These are phyloP conservation scores for Kuraishia hungarica DNA, from an alignment of 805 yeast genomes.

Conservation along the genomic window DNA sequence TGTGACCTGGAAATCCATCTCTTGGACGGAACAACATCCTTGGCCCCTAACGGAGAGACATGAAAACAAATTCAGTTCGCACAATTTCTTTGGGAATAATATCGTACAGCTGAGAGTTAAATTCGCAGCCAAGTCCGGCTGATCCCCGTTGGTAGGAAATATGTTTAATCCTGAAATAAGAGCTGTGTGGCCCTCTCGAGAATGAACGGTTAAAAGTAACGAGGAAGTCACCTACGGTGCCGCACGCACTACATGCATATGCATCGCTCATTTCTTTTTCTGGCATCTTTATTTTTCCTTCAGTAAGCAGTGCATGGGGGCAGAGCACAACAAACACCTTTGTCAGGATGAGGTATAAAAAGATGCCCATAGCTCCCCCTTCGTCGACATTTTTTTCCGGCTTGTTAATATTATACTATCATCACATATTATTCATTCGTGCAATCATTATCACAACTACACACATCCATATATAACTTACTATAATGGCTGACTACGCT, in stretches of 20 bases:
- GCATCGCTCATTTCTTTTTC: not conserved
- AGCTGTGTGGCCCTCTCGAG: not conserved
- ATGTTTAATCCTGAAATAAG: not conserved
- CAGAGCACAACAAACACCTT: not conserved
- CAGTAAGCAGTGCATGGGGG: not conserved
- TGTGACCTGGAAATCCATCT: not conserved
- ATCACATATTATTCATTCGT: not conserved
- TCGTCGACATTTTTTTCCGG: not conserved
- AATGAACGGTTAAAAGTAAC: not conserved
- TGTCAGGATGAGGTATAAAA: not conserved
- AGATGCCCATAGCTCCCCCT: not conserved
- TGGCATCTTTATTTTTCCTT: not conserved
- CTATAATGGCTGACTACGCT: constrained; percentile 11
- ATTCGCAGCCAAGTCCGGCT: no score
- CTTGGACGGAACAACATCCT: not conserved
- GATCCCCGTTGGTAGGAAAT: no score
- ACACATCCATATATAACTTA: not conserved
- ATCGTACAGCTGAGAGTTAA: no score
- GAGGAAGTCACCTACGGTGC: not conserved
- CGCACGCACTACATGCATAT: not conserved
- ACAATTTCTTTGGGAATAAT: no score
- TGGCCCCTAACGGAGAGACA: not conserved
- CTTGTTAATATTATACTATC: not conserved
- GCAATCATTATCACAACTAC: not conserved
- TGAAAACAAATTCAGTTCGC: no score